Percentiles rank a stretch among this genome's conserved stretches.
Evolutionary conservation across 169 alveolate genomes (phyloP).

Genomic region (Babesia bovis): DNA sequence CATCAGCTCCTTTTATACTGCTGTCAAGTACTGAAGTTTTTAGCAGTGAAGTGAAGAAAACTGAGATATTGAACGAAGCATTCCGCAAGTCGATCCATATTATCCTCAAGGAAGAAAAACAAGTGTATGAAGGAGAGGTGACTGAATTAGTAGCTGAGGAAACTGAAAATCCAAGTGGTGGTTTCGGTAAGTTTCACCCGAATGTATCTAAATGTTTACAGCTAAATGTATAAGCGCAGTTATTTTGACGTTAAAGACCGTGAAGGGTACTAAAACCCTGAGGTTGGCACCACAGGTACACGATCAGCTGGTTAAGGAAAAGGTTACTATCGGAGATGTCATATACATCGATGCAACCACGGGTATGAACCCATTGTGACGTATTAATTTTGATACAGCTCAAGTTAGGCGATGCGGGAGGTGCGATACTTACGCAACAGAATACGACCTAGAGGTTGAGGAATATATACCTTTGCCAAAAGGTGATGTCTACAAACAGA

Average conservation of each 20-base stretch:
- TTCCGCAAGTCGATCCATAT: constrained; percentile 98
- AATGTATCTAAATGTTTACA: constrained; percentile 23
- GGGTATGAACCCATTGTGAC: constrained; percentile 76
- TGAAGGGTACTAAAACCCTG: constrained; percentile 96
- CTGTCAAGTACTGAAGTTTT: constrained; percentile 99
- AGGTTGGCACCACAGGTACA: constrained; percentile 96
- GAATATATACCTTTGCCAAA: constrained; percentile 99
- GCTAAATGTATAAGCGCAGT: constrained; percentile 92
- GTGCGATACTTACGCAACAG: constrained; percentile 96
- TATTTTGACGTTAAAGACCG: constrained; percentile 92
- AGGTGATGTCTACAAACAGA: constrained; percentile 99
- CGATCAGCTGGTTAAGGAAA: constrained; percentile 96
- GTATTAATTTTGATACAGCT: constrained; percentile 10
- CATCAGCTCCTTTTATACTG: constrained; percentile 99
- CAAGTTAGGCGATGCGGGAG: constrained; percentile 97
- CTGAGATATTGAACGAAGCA: constrained; percentile 98
- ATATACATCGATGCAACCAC: constrained; percentile 96
- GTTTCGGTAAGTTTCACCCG: constrained; percentile 53
- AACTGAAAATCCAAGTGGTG: constrained; percentile 80
- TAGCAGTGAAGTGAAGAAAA: constrained; percentile 98
- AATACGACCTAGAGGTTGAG: constrained; percentile 98
- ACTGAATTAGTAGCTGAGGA: constrained; percentile 79
- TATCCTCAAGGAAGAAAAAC: constrained; percentile 97
- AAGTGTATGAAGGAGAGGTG: constrained; percentile 80
- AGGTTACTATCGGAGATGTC: constrained; percentile 96